Base-by-base conservation (phyloP, 179 eudicot genomes). In the Spergularia azorica region DNA sequence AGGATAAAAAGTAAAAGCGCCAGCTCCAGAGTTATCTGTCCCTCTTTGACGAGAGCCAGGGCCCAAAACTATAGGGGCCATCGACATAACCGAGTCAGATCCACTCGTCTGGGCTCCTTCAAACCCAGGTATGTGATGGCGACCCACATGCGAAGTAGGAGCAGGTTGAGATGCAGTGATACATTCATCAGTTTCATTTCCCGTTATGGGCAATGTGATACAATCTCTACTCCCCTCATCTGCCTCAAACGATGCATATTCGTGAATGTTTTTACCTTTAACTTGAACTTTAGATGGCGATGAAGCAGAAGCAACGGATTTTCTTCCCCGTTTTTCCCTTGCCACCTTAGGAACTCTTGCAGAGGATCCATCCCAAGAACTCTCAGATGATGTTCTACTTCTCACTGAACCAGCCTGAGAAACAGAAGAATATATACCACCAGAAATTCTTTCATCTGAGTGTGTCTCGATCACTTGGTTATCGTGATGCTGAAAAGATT, bases 281-380 rank as follows among this genome's bases (percentile, higher is more conserved):
- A 85, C 89, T 79, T 82, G 81, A 17, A 60, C 41, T 66, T 82
- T 61, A 75, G 83, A 76, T 60, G 86, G 73, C 62, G 79, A 73
- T 61, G 80, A 81, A n/a, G 84, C 51, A 68, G 83, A 70, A 73
- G 72, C 65, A 54, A 60, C 71, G 50, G 80, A 62, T 84, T 86
- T 87, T 76, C 85, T 89, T 59, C 87, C 96, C 80, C 86, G 65
- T 79, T 83, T 94, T 69, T 89, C 94, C 84, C 84, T 88, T 41
- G 80, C 81, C 67, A 76, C 77, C 85, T 87, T 92, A 38, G 89
- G 70, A 2, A 75, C 78, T 73, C 90, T 91, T 56, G 83, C 77
- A 57, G 91, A 87, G 60, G 95, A 85, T 61, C 96, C 95, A 80
- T 92, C 96, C 93, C 93, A 92, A 18, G 98, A 95, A 80, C 92